Conservation (phyloP, 2,329 filamentous ascomycete species). For the Xylariaceae sp. region DNA sequence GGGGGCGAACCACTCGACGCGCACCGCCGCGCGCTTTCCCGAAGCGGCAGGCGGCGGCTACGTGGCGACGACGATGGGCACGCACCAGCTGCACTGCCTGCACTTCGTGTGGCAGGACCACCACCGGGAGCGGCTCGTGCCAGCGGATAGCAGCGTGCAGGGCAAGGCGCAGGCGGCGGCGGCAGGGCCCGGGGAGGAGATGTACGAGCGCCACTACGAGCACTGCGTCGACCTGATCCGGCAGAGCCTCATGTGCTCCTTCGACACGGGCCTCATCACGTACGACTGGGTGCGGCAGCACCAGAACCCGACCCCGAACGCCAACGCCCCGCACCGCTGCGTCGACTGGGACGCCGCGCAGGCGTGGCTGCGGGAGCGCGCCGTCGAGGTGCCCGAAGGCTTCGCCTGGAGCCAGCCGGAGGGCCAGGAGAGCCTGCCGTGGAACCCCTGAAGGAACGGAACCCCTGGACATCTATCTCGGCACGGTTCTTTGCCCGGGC, state of each 20-base stretch:
- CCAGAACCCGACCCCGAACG: slow-evolving; percentile 12
- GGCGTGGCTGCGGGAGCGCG: slow-evolving; percentile 6
- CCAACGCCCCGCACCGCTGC: slow-evolving; percentile 9
- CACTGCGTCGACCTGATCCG: slow-evolving; percentile 14
- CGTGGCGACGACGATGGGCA: slow-evolving; percentile 4
- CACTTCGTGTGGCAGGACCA: slow-evolving; percentile 11
- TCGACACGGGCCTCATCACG: slow-evolving; percentile 9
- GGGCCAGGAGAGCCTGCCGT: slow-evolving; percentile 2
- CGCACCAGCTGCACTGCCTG: slow-evolving; percentile 9
- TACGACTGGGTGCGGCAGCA: slow-evolving; percentile 12
- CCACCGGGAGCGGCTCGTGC: slow-evolving; percentile 12
- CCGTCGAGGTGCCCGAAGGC: slow-evolving; percentile 6
- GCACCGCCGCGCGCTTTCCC: slow-evolving; percentile 8
- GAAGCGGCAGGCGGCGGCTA: slow-evolving; percentile 5
- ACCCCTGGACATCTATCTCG: no score
- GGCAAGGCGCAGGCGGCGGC: slow-evolving; percentile 10
- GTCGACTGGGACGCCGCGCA: slow-evolving; percentile 9
- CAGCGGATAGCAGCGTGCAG: slow-evolving; percentile 5
- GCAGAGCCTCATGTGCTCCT: slow-evolving; percentile 12
- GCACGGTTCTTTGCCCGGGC: no score
- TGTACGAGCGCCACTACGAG: slow-evolving; percentile 14
- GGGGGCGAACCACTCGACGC: slow-evolving; percentile 5
- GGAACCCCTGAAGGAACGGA: slow-evolving; percentile 4
- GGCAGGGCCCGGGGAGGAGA: no score
- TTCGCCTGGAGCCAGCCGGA: slow-evolving; percentile 10